phyloP scores from a whole-genome alignment of 2,329 filamentous ascomycete genomes.

The Trichophyton mentagrophytes region DNA sequence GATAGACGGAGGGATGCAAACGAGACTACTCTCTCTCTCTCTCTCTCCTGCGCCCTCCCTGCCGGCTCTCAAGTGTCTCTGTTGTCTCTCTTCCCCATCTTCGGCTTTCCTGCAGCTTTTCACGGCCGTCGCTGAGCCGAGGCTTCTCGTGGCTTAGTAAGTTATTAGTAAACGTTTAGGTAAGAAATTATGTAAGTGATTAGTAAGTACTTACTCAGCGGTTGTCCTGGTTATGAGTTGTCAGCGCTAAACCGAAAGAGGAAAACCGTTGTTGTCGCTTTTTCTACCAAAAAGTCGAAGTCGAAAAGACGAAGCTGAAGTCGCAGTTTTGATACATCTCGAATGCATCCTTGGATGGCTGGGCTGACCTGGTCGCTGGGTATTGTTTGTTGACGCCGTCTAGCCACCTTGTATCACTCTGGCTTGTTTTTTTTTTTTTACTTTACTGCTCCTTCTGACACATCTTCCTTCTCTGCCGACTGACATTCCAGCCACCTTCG shows the following conservation, averaged over 20 bases:
- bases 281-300: conserved; percentile 12
- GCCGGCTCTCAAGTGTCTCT: too few relatives aligned
- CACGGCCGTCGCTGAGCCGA: not conserved
- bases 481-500: too few relatives aligned
- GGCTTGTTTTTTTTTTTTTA: too few relatives aligned
- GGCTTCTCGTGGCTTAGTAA: not conserved
- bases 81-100: too few relatives aligned
- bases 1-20: too few relatives aligned
- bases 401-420: too few relatives aligned
- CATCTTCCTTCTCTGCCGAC: too few relatives aligned
- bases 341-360: too few relatives aligned
- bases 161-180: not conserved
- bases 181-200: too few relatives aligned
- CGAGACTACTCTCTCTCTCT: not conserved
- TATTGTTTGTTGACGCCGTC: too few relatives aligned
- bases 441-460: not conserved
- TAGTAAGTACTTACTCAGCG: not conserved
- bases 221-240: conserved; percentile 14
- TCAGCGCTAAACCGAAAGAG: conserved; percentile 27
- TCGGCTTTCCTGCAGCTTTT: not conserved
- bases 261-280: conserved; percentile 28
- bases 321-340: not conserved
- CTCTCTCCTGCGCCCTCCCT: not conserved
- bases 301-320: not conserved
- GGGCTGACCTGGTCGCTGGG: too few relatives aligned